Conservation (phyloP, 306 rosid species). For the Corylus avellana region DNA sequence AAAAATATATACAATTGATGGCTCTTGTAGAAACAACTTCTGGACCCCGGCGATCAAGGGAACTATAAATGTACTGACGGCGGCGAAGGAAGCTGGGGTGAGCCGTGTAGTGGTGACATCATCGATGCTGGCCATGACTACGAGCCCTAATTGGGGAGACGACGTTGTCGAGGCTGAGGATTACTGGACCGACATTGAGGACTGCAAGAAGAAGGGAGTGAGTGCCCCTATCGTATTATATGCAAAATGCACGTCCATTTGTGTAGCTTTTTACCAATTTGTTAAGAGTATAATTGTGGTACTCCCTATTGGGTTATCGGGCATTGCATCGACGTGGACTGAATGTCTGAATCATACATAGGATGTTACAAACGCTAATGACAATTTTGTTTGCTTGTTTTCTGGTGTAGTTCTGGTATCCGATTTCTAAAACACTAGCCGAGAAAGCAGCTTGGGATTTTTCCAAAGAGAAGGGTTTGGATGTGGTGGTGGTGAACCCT, state of each 20-base stretch:
- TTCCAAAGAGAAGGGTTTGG: slow-evolving; percentile 73
- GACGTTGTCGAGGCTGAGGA: slow-evolving; percentile 62
- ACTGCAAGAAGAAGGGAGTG: slow-evolving; percentile 75
- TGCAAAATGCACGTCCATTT: neutral
- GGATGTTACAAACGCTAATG: no score
- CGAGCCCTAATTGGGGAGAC: slow-evolving; percentile 73
- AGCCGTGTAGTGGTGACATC: slow-evolving; percentile 84
- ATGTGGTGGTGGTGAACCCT: slow-evolving; percentile 88
- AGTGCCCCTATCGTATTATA: slow-evolving; percentile 9
- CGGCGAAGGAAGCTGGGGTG: slow-evolving; percentile 80
- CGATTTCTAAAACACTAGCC: slow-evolving; percentile 77
- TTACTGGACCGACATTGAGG: slow-evolving; percentile 77
- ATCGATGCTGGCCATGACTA: slow-evolving; percentile 62
- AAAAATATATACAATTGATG: neutral
- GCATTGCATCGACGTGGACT: no score
- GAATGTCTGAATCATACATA: no score
- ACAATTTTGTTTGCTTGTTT: slow-evolving; percentile 13
- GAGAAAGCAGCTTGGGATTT: slow-evolving; percentile 94
- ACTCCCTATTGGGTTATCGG: no score
- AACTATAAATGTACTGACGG: slow-evolving; percentile 68
- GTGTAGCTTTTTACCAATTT: neutral
- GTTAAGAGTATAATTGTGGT: no score
- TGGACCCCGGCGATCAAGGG: slow-evolving; percentile 95
- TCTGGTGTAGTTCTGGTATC: slow-evolving; percentile 72
- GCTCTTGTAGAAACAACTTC: slow-evolving; percentile 38